phyloP scores from a whole-genome alignment of 192 early-diverging fungal genomes.

The Dissophora globulifera region DNA sequence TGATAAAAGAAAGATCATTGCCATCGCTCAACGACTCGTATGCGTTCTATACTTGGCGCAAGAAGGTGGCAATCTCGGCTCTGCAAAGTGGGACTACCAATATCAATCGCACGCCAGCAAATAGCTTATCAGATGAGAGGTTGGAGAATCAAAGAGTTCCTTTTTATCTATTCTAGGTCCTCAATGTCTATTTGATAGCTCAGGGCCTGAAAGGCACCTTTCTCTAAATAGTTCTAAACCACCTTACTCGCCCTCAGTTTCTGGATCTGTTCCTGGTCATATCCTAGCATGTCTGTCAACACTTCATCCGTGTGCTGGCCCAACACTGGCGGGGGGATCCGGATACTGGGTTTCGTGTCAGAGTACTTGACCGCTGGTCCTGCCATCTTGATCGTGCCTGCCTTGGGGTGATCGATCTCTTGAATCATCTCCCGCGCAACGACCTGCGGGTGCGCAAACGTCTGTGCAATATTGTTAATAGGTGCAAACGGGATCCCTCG shows the following conservation, averaged over 20 bases:
- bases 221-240: constrained; percentile 46
- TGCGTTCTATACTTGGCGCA: too few relatives aligned
- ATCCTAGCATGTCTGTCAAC: constrained; percentile 72
- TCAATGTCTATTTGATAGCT: too few relatives aligned
- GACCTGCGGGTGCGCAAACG: constrained; percentile 74
- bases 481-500: constrained; percentile 86
- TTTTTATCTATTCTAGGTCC: too few relatives aligned
- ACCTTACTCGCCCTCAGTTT: constrained; percentile 51
- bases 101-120: too few relatives aligned
- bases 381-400: constrained; percentile 80
- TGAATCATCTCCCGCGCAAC: constrained; percentile 76
- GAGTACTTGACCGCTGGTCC: constrained; percentile 86
- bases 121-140: too few relatives aligned
- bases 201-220: too few relatives aligned
- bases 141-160: too few relatives aligned
- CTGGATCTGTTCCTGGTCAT: constrained; percentile 66
- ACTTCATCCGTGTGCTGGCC: constrained; percentile 93
- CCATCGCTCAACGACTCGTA: too few relatives aligned
- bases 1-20: too few relatives aligned
- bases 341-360: constrained; percentile 68
- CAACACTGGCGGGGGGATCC: constrained; percentile 81
- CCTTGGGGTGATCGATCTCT: constrained; percentile 83
- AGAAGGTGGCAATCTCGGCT: too few relatives aligned
- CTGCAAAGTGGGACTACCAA: too few relatives aligned
- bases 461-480: constrained; percentile 55